Base-by-base conservation (phyloP, 495 filamentous ascomycete species). In the Talaromyces nanjingensis region DNA sequence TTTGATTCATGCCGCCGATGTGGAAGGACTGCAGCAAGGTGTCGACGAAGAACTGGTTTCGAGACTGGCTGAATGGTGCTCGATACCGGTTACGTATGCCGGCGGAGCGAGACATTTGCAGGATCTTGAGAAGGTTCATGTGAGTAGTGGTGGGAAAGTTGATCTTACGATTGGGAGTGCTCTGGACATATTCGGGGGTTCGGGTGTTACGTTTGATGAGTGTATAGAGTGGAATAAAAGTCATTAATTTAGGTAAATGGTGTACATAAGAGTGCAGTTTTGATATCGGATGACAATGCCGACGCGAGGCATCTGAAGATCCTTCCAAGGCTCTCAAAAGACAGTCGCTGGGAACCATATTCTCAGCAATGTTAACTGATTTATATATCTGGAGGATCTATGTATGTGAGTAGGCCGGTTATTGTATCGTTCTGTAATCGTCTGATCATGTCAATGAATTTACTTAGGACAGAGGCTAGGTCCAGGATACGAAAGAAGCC, bases 1-100 rank as follows among this genome's bases (percentile, higher is more conserved):
- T 73, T 80, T 98, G 57, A 91, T 98, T 69, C 96, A 98, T 69
- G 94, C 94, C n/a, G 94, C 96, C n/a, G 94, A 98, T 72, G 92
- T 93, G 62, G 94, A 98, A 72, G 94, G 94, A 8, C 77, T 98
- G 56, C 96, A 97, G 71, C 80, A 81, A 59, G 94, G 94, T 29
- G 89, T 98, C 59, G 96, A 98, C 67, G 88, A 93, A 68, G 82
- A 89, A 59, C 77, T 98, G 2, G 92, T 98, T 0, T 74, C 81
- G 61, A 85, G 78, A 62, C 76, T 98, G 56, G 89, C 91, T 2
- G 74, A 86, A 66, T 98, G 93, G 91, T 94, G 91, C 68, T 85
- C 79, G 9, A 92, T 94, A 55, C 96, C 94, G 9, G 88, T 97
- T 4, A 98, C 94, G 2, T 98, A 98, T 78, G 94, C 94, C 33